Evolutionary conservation across 306 rosid genomes (phyloP).

Genomic region (Acacia melanoxylon): DNA sequence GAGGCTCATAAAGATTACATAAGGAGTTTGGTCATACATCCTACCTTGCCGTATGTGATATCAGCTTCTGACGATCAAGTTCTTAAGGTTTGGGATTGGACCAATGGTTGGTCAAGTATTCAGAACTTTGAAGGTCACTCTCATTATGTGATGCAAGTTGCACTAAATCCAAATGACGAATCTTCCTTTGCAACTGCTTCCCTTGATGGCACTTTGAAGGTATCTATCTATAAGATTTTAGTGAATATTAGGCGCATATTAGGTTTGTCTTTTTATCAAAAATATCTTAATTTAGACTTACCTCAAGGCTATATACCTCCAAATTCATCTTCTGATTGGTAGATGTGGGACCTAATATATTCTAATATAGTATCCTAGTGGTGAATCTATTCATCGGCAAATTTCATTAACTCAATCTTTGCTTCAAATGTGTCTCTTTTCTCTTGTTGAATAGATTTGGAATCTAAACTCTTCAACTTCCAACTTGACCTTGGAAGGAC

Average conservation of each 20-base stretch:
- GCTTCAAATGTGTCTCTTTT: not conserved
- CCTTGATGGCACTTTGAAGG: conserved; percentile 66
- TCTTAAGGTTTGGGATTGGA: conserved; percentile 68
- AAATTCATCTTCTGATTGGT: too few relatives aligned
- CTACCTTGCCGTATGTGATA: conserved; percentile 52
- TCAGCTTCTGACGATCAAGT: conserved; percentile 64
- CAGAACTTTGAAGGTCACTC: conserved; percentile 56
- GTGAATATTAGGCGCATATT: too few relatives aligned
- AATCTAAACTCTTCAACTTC: conserved; percentile 50
- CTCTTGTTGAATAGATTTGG: conserved; percentile 47
- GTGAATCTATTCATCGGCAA: not conserved
- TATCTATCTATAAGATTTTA: not conserved
- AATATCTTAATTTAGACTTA: too few relatives aligned
- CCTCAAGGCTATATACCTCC: too few relatives aligned
- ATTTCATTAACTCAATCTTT: not conserved
- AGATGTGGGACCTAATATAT: not conserved
- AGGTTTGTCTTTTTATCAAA: not conserved
- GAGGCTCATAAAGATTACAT: conserved; percentile 63
- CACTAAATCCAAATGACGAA: conserved; percentile 46
- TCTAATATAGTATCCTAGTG: not conserved
- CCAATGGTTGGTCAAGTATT: conserved; percentile 49
- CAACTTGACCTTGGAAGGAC: conserved; percentile 53
- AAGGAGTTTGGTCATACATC: conserved; percentile 60
- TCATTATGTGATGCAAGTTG: conserved; percentile 73
- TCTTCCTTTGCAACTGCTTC: conserved; percentile 52